Conservation (phyloP, 2,329 filamentous ascomycete genomes). For the Fusarium hainanense region DNA sequence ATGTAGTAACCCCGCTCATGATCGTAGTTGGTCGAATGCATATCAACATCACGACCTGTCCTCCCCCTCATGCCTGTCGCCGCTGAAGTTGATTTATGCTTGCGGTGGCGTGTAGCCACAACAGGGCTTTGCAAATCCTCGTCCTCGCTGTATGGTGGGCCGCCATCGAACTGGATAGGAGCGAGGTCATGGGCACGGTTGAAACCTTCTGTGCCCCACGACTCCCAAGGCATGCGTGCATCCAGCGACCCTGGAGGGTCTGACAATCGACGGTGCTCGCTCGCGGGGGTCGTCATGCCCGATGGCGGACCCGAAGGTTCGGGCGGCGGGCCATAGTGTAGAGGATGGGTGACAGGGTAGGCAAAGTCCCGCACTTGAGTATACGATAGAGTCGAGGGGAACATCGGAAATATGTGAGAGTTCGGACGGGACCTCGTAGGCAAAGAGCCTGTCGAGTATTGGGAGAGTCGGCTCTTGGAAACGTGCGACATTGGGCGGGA, state of each 20-base stretch:
- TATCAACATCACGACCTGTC: slow-evolving; percentile 58
- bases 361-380: slow-evolving; percentile 96
- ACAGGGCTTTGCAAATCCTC: slow-evolving; percentile 94
- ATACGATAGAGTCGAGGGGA: slow-evolving; percentile 87
- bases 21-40: slow-evolving; percentile 64
- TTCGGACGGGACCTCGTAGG: slow-evolving; percentile 78
- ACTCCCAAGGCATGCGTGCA: slow-evolving; percentile 69
- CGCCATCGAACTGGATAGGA: slow-evolving; percentile 85
- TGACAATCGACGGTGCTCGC: slow-evolving; percentile 82
- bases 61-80: slow-evolving; percentile 57
- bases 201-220: slow-evolving; percentile 64
- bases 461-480: slow-evolving; percentile 83
- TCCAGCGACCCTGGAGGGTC: slow-evolving; percentile 85
- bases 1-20: slow-evolving; percentile 74
- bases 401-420: slow-evolving; percentile 84
- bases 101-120: slow-evolving; percentile 84
- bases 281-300: slow-evolving; percentile 84
- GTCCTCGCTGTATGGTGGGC: slow-evolving; percentile 94
- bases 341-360: slow-evolving; percentile 81
- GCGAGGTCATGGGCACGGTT: slow-evolving; percentile 77
- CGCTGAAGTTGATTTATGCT: slow-evolving; percentile 78
- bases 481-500: slow-evolving; percentile 79
- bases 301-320: slow-evolving; percentile 77
- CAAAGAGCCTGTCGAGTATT: slow-evolving; percentile 79
- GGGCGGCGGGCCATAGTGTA: slow-evolving; percentile 93